phyloP scores from a whole-genome alignment of 495 filamentous ascomycete species.

The Penicillium coprophilum region DNA sequence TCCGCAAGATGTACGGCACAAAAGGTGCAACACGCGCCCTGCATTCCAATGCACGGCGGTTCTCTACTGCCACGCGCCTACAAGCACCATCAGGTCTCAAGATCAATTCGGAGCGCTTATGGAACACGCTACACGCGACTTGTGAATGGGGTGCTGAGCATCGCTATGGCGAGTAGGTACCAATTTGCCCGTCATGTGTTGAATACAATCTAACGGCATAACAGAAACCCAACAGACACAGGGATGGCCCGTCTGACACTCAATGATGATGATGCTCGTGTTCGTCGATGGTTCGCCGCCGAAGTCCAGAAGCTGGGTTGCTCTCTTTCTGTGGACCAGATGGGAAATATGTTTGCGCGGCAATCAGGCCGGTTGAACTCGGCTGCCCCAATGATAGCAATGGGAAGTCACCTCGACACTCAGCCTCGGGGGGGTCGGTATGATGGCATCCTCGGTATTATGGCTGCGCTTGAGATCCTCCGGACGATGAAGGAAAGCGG shows the following conservation, averaged over 20 bases:
- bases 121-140: conserved; percentile 37
- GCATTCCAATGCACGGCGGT: conserved; percentile 12
- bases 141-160: conserved; percentile 38
- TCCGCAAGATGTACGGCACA: conserved; percentile 11
- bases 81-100: conserved; percentile 27
- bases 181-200: too few relatives aligned
- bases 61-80: conserved; percentile 21
- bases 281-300: conserved; percentile 67
- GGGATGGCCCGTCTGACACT: conserved; percentile 65
- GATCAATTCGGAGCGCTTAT: conserved; percentile 34
- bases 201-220: conserved; percentile 8
- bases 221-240: conserved; percentile 38
- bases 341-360: conserved; percentile 73
- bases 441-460: conserved; percentile 72
- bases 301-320: conserved; percentile 62
- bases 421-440: conserved; percentile 71
- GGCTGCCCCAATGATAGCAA: conserved; percentile 40
- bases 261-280: conserved; percentile 64
- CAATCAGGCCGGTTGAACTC: conserved; percentile 50
- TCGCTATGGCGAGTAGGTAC: conserved; percentile 34
- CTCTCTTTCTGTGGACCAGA: conserved; percentile 55
- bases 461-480: conserved; percentile 67
- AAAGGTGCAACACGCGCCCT: conserved; percentile 11
- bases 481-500: conserved; percentile 62
- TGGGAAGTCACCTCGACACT: conserved; percentile 53